Evolutionary conservation across 129 eudicot species (phyloP).

Genomic region (Arctium lappa): DNA sequence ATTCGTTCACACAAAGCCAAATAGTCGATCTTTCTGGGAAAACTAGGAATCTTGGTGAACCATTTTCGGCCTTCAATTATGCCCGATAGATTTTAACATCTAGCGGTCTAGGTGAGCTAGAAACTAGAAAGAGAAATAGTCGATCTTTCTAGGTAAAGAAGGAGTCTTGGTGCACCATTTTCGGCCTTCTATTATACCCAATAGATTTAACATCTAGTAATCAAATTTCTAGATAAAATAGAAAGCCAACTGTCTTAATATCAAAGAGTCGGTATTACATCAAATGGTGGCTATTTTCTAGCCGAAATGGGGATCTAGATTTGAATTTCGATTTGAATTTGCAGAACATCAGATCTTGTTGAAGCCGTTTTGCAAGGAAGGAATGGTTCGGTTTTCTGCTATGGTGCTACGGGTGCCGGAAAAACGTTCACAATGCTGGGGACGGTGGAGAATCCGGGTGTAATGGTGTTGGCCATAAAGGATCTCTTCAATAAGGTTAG

Average conservation of each 20-base stretch:
- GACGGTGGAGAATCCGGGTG: conserved; percentile 78
- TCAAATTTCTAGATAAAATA: not conserved
- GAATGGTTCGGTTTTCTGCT: conserved; percentile 88
- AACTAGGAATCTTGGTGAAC: not conserved
- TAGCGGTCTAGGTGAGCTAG: not conserved
- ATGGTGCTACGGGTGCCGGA: conserved; percentile 95
- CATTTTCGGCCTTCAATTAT: not conserved
- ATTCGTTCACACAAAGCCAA: not conserved
- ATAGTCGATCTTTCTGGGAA: not conserved
- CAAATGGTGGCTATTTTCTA: not conserved
- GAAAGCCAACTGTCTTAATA: not conserved
- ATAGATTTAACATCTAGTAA: not conserved
- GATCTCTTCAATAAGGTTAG: conserved; percentile 73
- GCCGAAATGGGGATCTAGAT: not conserved
- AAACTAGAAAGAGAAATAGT: not conserved
- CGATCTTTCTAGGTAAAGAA: not conserved
- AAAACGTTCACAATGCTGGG: conserved; percentile 90
- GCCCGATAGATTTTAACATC: not conserved
- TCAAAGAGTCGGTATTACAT: not conserved
- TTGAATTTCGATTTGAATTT: not conserved
- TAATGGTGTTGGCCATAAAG: conserved; percentile 89
- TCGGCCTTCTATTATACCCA: not conserved
- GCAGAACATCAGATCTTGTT: conserved; percentile 83
- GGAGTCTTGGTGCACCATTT: not conserved
- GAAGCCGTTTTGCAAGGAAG: conserved; percentile 85